Percentiles rank a stretch among this genome's conserved stretches.
Conservation (phyloP, 345 rosid species). For the Aurinia saxatilis region DNA sequence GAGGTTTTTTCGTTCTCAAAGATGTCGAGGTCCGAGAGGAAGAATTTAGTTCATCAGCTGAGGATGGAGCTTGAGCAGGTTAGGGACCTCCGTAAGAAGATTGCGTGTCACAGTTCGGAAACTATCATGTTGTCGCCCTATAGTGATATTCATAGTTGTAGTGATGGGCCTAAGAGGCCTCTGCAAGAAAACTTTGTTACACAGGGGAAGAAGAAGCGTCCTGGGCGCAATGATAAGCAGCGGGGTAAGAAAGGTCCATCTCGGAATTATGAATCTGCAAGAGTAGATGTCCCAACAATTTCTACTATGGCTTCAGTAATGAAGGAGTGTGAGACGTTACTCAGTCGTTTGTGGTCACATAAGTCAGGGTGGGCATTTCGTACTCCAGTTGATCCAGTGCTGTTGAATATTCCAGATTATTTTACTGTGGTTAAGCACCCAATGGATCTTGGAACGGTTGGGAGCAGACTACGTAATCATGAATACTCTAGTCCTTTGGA, state of each 20-base stretch:
- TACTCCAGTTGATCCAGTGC: slow-evolving; percentile 65
- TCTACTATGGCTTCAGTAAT: slow-evolving; percentile 31
- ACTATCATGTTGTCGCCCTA: slow-evolving; percentile 38
- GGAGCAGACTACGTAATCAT: slow-evolving; percentile 45
- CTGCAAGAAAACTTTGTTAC: slow-evolving; percentile 29
- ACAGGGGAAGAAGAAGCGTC: slow-evolving; percentile 49
- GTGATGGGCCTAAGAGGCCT: slow-evolving; percentile 59
- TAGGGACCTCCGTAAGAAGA: slow-evolving; percentile 48
- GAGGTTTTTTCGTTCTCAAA: slow-evolving; percentile 55
- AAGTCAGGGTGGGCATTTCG: slow-evolving; percentile 59
- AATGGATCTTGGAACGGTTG: slow-evolving; percentile 91
- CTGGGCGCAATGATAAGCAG: slow-evolving; percentile 37
- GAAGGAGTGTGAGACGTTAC: slow-evolving; percentile 67
- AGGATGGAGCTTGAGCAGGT: slow-evolving; percentile 71
- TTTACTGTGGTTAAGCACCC: slow-evolving; percentile 71
- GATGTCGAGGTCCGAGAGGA: slow-evolving; percentile 57
- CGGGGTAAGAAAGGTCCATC: slow-evolving; percentile 37
- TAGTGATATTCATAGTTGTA: slow-evolving; percentile 56
- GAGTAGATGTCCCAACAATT: slow-evolving; percentile 24
- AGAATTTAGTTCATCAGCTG: slow-evolving; percentile 45
- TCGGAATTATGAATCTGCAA: slow-evolving; percentile 27
- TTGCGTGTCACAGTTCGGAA: slow-evolving; percentile 38
- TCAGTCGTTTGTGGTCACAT: slow-evolving; percentile 58
- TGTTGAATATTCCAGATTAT: slow-evolving; percentile 84
- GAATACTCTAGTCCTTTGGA: slow-evolving; percentile 53